phyloP scores from a whole-genome alignment of 352 stramenopile genomes.

The Phytophthora sp. region DNA sequence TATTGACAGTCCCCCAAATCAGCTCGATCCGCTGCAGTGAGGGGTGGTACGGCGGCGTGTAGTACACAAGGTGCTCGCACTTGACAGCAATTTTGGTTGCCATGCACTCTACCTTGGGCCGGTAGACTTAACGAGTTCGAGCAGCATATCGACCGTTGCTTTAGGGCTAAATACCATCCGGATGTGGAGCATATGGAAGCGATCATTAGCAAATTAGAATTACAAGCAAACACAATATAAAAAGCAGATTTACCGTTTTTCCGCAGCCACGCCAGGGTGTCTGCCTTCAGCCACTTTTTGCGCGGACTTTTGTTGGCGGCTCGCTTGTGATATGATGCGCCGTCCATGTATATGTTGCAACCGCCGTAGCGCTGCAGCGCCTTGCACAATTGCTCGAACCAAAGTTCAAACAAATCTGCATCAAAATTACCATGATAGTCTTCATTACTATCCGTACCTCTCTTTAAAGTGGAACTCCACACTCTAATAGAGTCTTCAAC shows the following conservation, averaged over 20 bases:
- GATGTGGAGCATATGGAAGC: not conserved
- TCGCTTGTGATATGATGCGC: not conserved
- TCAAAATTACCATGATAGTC: not conserved
- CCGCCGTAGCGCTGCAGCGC: not conserved
- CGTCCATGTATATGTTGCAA: not conserved
- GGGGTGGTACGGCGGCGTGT: not conserved
- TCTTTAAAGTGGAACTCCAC: not conserved
- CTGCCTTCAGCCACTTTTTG: not conserved
- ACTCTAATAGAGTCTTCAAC: not conserved
- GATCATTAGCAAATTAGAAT: too few relatives aligned
- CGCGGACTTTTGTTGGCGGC: not conserved
- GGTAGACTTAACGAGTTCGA: not conserved
- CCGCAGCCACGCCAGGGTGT: not conserved
- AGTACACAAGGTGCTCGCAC: not conserved
- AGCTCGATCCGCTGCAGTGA: not conserved
- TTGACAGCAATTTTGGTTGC: not conserved
- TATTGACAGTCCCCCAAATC: not conserved
- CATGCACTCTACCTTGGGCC: not conserved
- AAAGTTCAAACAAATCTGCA: not conserved
- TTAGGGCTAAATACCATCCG: not conserved
- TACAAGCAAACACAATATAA: not conserved
- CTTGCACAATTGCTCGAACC: not conserved
- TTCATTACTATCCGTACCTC: not conserved
- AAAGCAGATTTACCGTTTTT: not conserved
- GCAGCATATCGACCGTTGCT: not conserved